Conservation (phyloP, 805 yeast species). For the Saturnispora serradocipensis region DNA sequence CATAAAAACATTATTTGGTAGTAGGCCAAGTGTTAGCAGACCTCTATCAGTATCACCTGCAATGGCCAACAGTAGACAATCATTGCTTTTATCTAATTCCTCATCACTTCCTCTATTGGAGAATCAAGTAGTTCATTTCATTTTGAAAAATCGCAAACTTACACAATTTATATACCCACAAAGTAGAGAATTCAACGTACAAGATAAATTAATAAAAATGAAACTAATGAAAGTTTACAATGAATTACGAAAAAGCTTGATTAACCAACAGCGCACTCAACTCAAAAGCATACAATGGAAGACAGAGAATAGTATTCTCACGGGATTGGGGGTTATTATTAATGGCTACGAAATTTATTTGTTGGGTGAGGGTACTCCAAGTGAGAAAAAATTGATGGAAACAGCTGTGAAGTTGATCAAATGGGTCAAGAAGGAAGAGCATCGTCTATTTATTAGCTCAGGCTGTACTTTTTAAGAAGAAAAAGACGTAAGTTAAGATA, state of each 20-base stretch:
- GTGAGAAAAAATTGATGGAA: slow-evolving; percentile 46
- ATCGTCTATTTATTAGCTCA: slow-evolving; percentile 61
- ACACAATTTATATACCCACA: slow-evolving; percentile 47
- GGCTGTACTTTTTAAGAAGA: slow-evolving; percentile 49
- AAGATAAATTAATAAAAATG: slow-evolving; percentile 11
- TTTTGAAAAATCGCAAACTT: slow-evolving; percentile 55
- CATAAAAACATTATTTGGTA: neutral
- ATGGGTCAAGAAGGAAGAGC: slow-evolving; percentile 71
- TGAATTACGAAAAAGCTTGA: slow-evolving; percentile 11
- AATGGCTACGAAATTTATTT: slow-evolving; percentile 51
- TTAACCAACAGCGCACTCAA: slow-evolving; percentile 12
- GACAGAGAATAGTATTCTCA: slow-evolving; percentile 17
- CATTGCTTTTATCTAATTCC: neutral
- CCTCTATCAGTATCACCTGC: slow-evolving; percentile 19
- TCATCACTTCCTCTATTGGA: neutral
- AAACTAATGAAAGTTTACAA: slow-evolving; percentile 25
- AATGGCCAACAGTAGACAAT: slow-evolving; percentile 28
- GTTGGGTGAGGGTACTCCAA: slow-evolving; percentile 45
- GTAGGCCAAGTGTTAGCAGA: neutral
- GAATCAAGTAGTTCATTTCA: slow-evolving; percentile 43
- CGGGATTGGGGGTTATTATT: slow-evolving; percentile 20
- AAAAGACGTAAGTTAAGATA: neutral
- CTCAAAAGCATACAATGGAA: slow-evolving; percentile 23
- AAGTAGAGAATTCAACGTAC: slow-evolving; percentile 13
- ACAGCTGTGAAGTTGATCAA: slow-evolving; percentile 56